Percentiles rank a stretch among this genome's conserved stretches.
Evolutionary conservation across 2,329 filamentous ascomycete species (phyloP).

Genomic region (Dactylellina sp.): DNA sequence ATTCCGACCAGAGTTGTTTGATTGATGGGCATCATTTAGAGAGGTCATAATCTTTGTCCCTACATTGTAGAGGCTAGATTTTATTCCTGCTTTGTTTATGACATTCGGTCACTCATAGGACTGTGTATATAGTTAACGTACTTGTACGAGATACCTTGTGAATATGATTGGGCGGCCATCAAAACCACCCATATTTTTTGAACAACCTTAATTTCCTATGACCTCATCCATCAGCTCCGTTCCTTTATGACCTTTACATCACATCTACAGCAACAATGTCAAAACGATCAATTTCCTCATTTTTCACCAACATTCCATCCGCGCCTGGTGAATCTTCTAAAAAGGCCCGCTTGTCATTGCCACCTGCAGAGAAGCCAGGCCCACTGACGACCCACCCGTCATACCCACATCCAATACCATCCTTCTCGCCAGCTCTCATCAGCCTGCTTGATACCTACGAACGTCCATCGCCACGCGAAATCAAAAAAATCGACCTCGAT

Average conservation of each 20-base stretch:
- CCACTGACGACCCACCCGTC: conserved; percentile 30
- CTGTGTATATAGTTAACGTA: conserved; percentile 3
- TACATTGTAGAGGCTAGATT: too few relatives aligned
- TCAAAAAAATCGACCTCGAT: conserved; percentile 77
- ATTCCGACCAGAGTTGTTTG: conserved; percentile 72
- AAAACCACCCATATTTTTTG: not conserved
- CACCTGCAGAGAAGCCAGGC: conserved; percentile 1
- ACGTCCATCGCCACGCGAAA: conserved; percentile 59
- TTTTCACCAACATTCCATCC: conserved; percentile 37
- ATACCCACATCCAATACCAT: conserved; percentile 37
- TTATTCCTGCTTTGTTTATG: not conserved
- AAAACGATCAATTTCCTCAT: conserved; percentile 43
- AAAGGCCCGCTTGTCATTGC: conserved; percentile 18
- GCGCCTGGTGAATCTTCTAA: conserved; percentile 11
- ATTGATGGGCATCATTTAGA: not conserved
- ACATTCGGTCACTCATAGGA: not conserved
- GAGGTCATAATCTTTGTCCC: too few relatives aligned
- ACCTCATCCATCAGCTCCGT: not conserved
- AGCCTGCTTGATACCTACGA: conserved; percentile 25
- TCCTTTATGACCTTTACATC: not conserved
- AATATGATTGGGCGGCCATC: not conserved
- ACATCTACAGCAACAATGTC: conserved; percentile 23
- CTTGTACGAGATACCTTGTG: conserved; percentile 24
- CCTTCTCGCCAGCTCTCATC: conserved; percentile 25
- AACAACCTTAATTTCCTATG: not conserved